phyloP scores from a whole-genome alignment of 495 filamentous ascomycete genomes.

The Xylaria telfairii region DNA sequence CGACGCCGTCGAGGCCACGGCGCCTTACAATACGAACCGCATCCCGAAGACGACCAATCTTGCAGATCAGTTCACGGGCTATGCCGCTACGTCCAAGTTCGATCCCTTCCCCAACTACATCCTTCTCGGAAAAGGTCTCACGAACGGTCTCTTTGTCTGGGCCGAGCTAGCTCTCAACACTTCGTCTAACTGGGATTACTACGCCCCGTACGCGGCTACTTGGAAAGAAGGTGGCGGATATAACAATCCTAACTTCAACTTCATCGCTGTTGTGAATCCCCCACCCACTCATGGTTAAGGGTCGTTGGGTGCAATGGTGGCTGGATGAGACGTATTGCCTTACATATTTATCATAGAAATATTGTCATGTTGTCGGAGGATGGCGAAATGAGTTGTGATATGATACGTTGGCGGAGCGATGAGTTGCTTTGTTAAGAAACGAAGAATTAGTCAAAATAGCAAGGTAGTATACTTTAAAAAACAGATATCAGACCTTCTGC shows the following conservation, averaged over 20 bases:
- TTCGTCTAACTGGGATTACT: constrained; percentile 44
- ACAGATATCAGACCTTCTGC: too few relatives aligned
- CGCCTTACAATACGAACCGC: constrained; percentile 61
- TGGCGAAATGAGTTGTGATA: not conserved
- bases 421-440: not conserved
- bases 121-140: constrained; percentile 54
- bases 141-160: constrained; percentile 61
- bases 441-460: not conserved
- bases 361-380: not conserved
- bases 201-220: constrained; percentile 41
- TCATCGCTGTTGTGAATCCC: constrained; percentile 28
- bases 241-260: constrained; percentile 38
- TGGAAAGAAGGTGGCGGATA: constrained; percentile 42
- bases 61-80: constrained; percentile 44
- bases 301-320: not conserved
- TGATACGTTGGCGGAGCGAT: too few relatives aligned
- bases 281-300: constrained; percentile 36
- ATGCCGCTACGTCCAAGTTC: constrained; percentile 44
- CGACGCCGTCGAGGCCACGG: constrained; percentile 56
- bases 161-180: constrained; percentile 65
- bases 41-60: constrained; percentile 54
- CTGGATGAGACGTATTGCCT: not conserved
- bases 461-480: not conserved
- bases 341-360: too few relatives aligned
- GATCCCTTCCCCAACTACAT: constrained; percentile 51